Base-by-base conservation (phyloP, 495 filamentous ascomycete species). In the Penicillium lagena region DNA sequence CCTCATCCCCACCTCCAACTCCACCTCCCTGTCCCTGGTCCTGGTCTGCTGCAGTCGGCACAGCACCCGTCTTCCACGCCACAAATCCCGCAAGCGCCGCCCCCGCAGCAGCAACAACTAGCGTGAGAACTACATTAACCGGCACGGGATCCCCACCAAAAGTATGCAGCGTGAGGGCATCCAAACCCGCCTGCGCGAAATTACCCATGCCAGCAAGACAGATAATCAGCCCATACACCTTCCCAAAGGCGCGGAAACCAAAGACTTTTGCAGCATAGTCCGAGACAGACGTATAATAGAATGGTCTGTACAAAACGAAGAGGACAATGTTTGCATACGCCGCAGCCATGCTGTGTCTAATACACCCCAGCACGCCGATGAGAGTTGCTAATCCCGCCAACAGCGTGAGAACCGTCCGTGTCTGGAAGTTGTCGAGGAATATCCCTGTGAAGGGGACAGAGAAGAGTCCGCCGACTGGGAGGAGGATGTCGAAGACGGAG, bases 191-290 rank as follows among this genome's bases (percentile, higher is more conserved):
- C 70, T 97, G 91, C 12, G 75, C 79, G 53, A 98, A 91, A 62
- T 95, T 96, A 39, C 90, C 74, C 9, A 98, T 54, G 7, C 93
- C 93, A 2, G 90, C 82, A 4, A 93, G 59, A 57, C 89, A 96
- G 46, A 96, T 96, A 43, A 96, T 83, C 7, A 90, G 74, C n/a
- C 93, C 93, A 60, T 97, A 96, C 22, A 98, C 88, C 44, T 86
- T 96, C 22, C 91, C 91, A 51, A 96, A 97, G 0, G 90, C 96
- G 47, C 80, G 81, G 67, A 95, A 96, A 7, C 93, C 91, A 61
- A 98, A 98, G 29, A 98, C 91, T 65, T 96, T 96, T 29, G 89
- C 90, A 35, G 81, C 72, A 62, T 95, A 96, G 68, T 98, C 93
- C 8, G 72, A 77, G 1, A 77, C 71, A 2, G 73, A 60, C 10